Evolutionary conservation across 1,284 basidiomycete species (phyloP), one percentile per base, ranked within the genome.

Genomic region (Paramarasmius palmivorus): DNA sequence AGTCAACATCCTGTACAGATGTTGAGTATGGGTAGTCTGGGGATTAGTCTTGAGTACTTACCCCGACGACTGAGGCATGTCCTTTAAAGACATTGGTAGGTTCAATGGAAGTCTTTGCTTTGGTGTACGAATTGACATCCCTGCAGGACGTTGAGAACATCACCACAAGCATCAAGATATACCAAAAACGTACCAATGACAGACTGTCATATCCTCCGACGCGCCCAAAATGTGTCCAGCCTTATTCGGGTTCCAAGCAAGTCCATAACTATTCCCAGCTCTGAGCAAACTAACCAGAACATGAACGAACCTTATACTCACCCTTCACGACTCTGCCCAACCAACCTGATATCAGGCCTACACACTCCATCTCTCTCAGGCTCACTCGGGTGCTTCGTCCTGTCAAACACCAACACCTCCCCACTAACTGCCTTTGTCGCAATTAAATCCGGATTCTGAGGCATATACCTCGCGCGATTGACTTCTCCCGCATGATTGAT

Each of bases 401-500:
- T 78, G 73, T 99, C 97, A 72, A 99, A 99, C 35, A 99, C 76
- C 59, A 92, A 81, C 9, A 98, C 93, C 60, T 96, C 92, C 14
- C 97, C 97, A 4, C 82, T 85, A 7, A 96, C 84, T 9, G 94
- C 79, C 65, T 98, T 96, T 8, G 96, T 99, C 2, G 97, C 97
- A 59, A 99, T 93, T 60, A 99, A 72, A 71, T 99, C 93, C 5
- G 93, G 92, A 67, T 99, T 99, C 73, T 98, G 96, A 14, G 97
- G 97, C 93, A 98, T 98, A 71, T 99, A 99, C 42, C 97, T 82
- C 53, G 97, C 97, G 36, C 95, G 79, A 72, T 99, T 99, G 64
- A 99, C 93, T 71, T 99, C 97, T 48, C 95, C 95, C 8, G 85
- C 83, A 71, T 99, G 97, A 69, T 95, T 95, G 75, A 99, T 99